A percentile compares a stretch with the other conserved stretches of the same genome.
Conservation (phyloP, 2,329 filamentous ascomycete species). For the Cladosporium halotolerans region DNA sequence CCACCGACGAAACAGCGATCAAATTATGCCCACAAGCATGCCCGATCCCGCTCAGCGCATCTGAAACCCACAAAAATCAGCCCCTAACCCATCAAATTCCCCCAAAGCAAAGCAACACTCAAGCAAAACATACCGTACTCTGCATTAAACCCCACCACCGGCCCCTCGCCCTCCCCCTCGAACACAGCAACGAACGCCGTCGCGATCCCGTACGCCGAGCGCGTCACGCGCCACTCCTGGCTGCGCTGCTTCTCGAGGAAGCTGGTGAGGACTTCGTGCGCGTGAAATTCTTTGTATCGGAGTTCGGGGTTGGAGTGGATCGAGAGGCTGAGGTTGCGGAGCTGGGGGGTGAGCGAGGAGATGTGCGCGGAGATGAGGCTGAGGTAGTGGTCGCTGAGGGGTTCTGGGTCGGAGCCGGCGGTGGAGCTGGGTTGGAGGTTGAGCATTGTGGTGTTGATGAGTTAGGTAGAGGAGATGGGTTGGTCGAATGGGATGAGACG, state of each 20-base stretch:
- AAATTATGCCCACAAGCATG: constrained; percentile 42
- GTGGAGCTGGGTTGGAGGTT: background rate
- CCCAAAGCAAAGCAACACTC: constrained; percentile 28
- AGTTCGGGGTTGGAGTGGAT: constrained; percentile 50
- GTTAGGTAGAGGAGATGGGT: background rate
- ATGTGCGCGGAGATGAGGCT: constrained; percentile 34
- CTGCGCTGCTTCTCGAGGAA: constrained; percentile 40
- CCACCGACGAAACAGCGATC: constrained; percentile 8
- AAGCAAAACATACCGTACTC: constrained; percentile 44
- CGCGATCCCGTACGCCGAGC: constrained; percentile 42
- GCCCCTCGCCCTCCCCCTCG: constrained; percentile 29
- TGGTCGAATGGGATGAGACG: background rate
- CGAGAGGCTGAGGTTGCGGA: constrained; percentile 45
- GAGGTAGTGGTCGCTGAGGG: background rate
- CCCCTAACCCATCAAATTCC: constrained; percentile 7
- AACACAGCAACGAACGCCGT: constrained; percentile 50
- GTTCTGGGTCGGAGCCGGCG: background rate
- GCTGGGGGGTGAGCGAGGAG: constrained; percentile 33
- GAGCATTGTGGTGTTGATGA: background rate
- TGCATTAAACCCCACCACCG: constrained; percentile 39
- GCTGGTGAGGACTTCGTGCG: constrained; percentile 45
- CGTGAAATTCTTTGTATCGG: constrained; percentile 43
- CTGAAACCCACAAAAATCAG: constrained; percentile 33
- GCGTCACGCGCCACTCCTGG: constrained; percentile 13
- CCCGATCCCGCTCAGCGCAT: constrained; percentile 36